Evolutionary conservation across 225 moss, liverwort and hornwort species (phyloP), one percentile per base, ranked within the genome.

Genomic region (Marchantia polymorpha): DNA sequence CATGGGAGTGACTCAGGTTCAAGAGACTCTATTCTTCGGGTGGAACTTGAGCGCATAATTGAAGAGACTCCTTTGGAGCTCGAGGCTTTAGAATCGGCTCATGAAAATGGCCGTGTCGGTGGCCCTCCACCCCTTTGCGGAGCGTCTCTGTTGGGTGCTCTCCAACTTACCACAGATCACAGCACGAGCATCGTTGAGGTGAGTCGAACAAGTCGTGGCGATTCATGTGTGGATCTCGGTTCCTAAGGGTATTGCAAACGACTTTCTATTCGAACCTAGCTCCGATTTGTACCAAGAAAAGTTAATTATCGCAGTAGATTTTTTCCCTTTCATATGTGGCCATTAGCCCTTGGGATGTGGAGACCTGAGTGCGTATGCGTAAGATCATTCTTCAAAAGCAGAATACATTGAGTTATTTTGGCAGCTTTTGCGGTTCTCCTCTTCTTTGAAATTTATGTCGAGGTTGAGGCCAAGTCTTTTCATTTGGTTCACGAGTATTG

Each of bases 161-260:
- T 99, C 87, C 99, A 99, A 76, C 90, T 99, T 63, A 93, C 99
- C 12, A 90, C 88, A 48, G 99, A 99, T 83, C 99, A 99, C 86
- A 95, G 99, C 81, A 99, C 99, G 77, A 95, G 90, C 82, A 99
- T 92, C 65, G 79, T 83, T 84, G 93, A 99, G 99, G 99, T 99
- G 79, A 89, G 75, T 79, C n/a, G 22, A 49, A 55, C 50, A 12
- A 22, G 30, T 12, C 0, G 19, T 3, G 4, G 56, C 56, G 19
- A 56, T 19, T 56, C 56, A 56, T 56, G 39, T 39, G 39, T 39
- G 5, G 39, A 39, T 39, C 39, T 39, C 39, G 39, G 39, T 39
- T 39, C 39, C 2, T 39, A 2, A 39, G 39, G 39, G 39, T 39
- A 39, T 39, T 2, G 39, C 5, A 39, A 39, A 39, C 39, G 2